Conservation (phyloP, 495 filamentous ascomycete species). For the Pyronema domesticum region DNA sequence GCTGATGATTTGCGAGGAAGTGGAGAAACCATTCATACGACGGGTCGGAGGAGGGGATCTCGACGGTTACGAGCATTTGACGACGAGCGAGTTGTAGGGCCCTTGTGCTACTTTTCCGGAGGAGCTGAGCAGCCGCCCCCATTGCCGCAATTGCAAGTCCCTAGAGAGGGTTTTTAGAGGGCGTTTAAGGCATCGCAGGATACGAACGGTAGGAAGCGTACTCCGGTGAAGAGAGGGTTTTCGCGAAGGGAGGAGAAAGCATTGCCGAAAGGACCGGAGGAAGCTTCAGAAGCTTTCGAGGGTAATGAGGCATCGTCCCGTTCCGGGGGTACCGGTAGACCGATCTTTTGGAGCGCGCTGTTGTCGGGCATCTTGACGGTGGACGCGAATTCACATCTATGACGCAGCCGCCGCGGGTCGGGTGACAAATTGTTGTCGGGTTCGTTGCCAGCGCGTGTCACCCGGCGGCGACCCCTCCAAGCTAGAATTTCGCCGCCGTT, state of each 20-base stretch:
- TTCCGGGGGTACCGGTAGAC: background rate
- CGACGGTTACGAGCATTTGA: conserved; percentile 81
- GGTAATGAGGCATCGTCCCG: background rate
- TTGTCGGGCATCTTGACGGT: background rate
- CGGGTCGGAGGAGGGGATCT: conserved; percentile 82
- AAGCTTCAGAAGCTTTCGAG: background rate
- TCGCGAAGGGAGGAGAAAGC: conserved; percentile 9
- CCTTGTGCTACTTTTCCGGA: conserved; percentile 51
- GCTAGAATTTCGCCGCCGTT: too few species aligned
- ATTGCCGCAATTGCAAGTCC: conserved; percentile 74
- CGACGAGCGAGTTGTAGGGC: conserved; percentile 54
- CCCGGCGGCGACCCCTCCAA: too few species aligned
- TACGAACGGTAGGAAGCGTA: conserved; percentile 1
- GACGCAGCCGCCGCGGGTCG: background rate
- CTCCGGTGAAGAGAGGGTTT: conserved; percentile 23
- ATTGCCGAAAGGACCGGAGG: too few species aligned
- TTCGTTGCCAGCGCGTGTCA: too few species aligned
- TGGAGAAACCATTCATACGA: conserved; percentile 87
- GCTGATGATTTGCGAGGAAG: conserved; percentile 79
- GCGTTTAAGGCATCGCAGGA: background rate
- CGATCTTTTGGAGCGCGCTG: background rate
- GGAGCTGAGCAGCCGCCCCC: conserved; percentile 56
- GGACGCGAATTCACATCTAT: background rate
- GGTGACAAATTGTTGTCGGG: too few species aligned
- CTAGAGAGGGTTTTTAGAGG: conserved; percentile 3